These are phyloP conservation scores for Meyerozyma elateridarum DNA, from an alignment of 1,139 yeast species.

Conservation along the genomic window DNA sequence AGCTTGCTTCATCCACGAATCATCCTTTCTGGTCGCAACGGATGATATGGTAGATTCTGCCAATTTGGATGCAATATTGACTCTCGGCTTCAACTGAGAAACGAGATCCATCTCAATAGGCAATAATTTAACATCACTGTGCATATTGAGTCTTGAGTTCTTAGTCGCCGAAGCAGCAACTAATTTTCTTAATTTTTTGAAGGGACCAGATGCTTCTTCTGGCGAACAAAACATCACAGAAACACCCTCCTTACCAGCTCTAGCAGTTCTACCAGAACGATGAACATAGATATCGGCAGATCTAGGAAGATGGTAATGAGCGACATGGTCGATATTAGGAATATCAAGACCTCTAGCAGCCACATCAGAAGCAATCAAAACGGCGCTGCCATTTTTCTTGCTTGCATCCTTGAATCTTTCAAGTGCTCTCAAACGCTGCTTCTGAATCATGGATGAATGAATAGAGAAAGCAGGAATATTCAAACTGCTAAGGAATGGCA, in stretches of 20 bases:
- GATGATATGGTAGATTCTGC: constrained; percentile 66
- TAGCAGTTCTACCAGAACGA: constrained; percentile 96
- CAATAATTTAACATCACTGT: constrained; percentile 61
- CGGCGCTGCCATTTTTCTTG: constrained; percentile 52
- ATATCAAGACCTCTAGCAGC: constrained; percentile 99
- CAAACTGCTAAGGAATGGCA: constrained; percentile 68
- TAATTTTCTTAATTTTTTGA: constrained; percentile 66
- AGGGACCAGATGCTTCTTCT: constrained; percentile 86
- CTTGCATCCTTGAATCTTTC: constrained; percentile 65
- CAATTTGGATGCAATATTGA: constrained; percentile 61
- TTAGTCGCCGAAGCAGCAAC: constrained; percentile 37
- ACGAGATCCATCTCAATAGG: constrained; percentile 77
- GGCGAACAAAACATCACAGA: constrained; percentile 91
- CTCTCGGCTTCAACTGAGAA: constrained; percentile 65
- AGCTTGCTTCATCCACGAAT: constrained; percentile 80
- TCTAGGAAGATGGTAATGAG: constrained; percentile 92
- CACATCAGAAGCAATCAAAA: constrained; percentile 90
- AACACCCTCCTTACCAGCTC: constrained; percentile 93
- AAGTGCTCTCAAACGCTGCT: constrained; percentile 79
- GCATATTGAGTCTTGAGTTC: constrained; percentile 24
- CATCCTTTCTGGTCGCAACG: constrained; percentile 63
- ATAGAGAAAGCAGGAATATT: constrained; percentile 73
- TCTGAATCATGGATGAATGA: constrained; percentile 94
- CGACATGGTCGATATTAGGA: constrained; percentile 86
- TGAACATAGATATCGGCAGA: constrained; percentile 94